Evolutionary conservation across 164 flowering plant species (phyloP).

Genomic region (Amborella trichopoda): DNA sequence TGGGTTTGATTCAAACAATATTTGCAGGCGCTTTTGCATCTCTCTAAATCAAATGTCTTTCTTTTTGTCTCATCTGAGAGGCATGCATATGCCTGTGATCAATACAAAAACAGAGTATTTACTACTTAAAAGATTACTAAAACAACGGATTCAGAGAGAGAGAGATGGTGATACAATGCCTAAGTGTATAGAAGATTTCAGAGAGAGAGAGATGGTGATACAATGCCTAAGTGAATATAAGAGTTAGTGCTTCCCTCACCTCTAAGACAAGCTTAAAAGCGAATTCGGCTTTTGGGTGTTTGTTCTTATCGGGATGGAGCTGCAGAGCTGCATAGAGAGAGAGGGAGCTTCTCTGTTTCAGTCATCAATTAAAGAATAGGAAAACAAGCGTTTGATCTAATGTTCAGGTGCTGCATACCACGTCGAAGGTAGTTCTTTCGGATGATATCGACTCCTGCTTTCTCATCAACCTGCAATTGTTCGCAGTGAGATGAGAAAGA

Average conservation of each 20-base stretch:
- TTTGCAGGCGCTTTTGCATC: constrained; percentile 29
- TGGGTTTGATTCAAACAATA: constrained; percentile 28
- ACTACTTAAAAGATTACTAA: neutral
- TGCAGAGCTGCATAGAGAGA: constrained; percentile 49
- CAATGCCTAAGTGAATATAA: neutral
- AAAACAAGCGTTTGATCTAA: neutral
- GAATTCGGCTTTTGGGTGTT: constrained; percentile 69
- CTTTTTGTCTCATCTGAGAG: constrained; percentile 45
- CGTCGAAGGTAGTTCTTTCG: constrained; percentile 51
- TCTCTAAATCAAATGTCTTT: constrained; percentile 38
- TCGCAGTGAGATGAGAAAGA: neutral
- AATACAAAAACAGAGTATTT: neutral
- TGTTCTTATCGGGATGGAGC: constrained; percentile 92
- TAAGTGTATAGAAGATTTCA: neutral
- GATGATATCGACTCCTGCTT: constrained; percentile 38
- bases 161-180: neutral
- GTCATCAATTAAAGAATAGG: neutral
- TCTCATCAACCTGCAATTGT: constrained; percentile 44
- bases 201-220: neutral
- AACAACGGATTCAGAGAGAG: neutral
- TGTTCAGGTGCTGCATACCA: constrained; percentile 23
- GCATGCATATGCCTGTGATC: constrained; percentile 59
- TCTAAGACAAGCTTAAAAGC: constrained; percentile 87
- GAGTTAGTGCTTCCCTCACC: constrained; percentile 18
- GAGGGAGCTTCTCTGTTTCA: neutral